Percentiles rank a stretch among this genome's conserved stretches.
phyloP scores from a whole-genome alignment of 768 basidiomycete genomes.

The Rhodotorula toruloides region DNA sequence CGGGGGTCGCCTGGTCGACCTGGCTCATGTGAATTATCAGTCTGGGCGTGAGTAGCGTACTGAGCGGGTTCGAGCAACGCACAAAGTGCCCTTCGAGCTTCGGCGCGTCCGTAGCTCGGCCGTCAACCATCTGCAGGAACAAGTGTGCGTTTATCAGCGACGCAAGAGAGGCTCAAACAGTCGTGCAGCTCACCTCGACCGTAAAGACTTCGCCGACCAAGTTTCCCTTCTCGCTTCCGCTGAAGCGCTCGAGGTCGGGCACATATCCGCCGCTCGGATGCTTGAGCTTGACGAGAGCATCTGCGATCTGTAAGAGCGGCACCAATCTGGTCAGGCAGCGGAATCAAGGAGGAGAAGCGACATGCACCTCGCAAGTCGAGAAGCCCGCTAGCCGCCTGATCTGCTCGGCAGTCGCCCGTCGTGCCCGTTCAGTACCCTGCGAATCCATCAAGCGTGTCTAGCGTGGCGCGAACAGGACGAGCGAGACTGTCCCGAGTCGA shows the following conservation, averaged over 20 bases:
- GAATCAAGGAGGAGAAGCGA: not conserved
- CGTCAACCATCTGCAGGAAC: conserved; percentile 58
- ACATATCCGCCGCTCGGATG: conserved; percentile 67
- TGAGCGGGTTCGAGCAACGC: no score
- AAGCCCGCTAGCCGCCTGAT: not conserved
- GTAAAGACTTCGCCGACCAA: conserved; percentile 81
- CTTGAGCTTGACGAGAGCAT: conserved; percentile 77
- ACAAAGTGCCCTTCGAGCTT: conserved; percentile 70
- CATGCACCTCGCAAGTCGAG: conserved; percentile 29
- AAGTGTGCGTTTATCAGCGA: no score
- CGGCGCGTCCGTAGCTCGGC: conserved; percentile 58
- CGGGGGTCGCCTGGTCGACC: conserved; percentile 61
- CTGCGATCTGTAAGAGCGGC: conserved; percentile 58
- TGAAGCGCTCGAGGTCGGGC: conserved; percentile 59
- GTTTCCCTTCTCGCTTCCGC: conserved; percentile 17
- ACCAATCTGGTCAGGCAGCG: not conserved
- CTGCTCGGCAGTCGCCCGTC: conserved; percentile 1
- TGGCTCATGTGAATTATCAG: no score
- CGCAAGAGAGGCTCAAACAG: no score
- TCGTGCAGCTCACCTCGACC: conserved; percentile 56
- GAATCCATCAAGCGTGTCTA: not conserved
- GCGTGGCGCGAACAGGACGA: not conserved
- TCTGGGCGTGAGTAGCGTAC: no score
- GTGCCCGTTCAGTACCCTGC: no score
- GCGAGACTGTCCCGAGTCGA: not conserved